Evolutionary conservation across 495 filamentous ascomycete species (phyloP).

Genomic region (Aspergillus wentii): DNA sequence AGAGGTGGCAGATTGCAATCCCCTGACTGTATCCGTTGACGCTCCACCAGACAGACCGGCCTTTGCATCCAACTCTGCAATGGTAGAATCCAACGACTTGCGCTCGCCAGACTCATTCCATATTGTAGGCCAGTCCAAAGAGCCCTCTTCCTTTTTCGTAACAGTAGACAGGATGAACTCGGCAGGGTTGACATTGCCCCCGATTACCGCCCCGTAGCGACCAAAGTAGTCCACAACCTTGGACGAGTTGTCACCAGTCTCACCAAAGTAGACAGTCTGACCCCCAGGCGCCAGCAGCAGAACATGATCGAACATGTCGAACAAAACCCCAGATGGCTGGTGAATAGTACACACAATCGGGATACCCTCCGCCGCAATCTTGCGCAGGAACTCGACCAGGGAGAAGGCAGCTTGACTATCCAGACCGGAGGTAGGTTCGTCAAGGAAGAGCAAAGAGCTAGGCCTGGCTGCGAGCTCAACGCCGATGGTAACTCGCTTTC

Average conservation of each 20-base stretch:
- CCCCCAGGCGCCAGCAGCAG: conserved; percentile 66
- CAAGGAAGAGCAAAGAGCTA: conserved; percentile 72
- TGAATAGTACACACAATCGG: conserved; percentile 82
- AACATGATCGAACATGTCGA: conserved; percentile 75
- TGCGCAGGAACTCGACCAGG: conserved; percentile 80
- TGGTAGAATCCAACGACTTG: no score
- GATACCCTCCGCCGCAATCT: conserved; percentile 71
- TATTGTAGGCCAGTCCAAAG: no score
- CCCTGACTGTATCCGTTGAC: no score
- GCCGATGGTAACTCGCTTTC: conserved; percentile 78
- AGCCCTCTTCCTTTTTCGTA: no score
- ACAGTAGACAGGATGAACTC: conserved; percentile 84
- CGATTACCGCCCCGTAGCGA: conserved; percentile 54
- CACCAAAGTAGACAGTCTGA: conserved; percentile 70
- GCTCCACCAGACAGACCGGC: no score
- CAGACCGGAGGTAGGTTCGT: conserved; percentile 78
- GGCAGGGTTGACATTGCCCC: conserved; percentile 67
- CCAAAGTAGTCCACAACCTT: conserved; percentile 65
- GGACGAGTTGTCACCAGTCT: conserved; percentile 58
- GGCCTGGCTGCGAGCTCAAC: conserved; percentile 91
- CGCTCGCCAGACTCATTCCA: no score
- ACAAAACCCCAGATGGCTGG: conserved; percentile 64
- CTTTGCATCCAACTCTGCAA: no score
- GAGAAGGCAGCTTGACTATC: conserved; percentile 81
- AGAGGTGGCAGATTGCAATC: no score